Conservation (phyloP, 805 yeast genomes). For the Starmerella etchellsii region DNA sequence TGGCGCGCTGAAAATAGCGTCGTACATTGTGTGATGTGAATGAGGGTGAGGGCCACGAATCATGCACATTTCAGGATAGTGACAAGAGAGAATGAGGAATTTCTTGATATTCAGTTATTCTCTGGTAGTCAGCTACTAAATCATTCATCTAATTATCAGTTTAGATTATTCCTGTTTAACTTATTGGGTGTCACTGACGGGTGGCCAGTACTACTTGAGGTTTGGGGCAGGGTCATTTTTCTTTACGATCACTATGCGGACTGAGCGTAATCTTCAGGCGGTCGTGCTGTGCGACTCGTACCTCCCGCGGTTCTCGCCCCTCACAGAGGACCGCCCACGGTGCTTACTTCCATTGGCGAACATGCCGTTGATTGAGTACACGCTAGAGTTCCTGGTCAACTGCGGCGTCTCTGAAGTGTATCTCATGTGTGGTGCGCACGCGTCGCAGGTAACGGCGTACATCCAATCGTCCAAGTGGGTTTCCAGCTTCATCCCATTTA, state of each 20-base stretch:
- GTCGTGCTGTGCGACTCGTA: slow-evolving; percentile 89
- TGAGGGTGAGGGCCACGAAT: too few species aligned
- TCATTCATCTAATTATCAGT: too few species aligned
- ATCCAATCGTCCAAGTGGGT: slow-evolving; percentile 41
- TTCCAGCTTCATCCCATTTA: slow-evolving; percentile 56
- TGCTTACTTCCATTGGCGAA: slow-evolving; percentile 87
- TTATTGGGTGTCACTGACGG: too few species aligned
- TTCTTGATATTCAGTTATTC: too few species aligned
- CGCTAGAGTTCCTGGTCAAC: slow-evolving; percentile 82
- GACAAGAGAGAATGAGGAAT: too few species aligned
- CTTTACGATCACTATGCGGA: too few species aligned
- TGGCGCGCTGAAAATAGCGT: slow-evolving; percentile 87
- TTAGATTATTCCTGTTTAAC: too few species aligned
- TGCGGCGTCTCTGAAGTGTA: slow-evolving; percentile 85
- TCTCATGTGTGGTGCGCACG: slow-evolving; percentile 80
- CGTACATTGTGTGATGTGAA: too few species aligned
- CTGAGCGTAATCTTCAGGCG: slow-evolving; percentile 51
- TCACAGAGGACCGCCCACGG: slow-evolving; percentile 74
- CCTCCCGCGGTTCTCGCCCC: slow-evolving; percentile 83
- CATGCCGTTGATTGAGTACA: slow-evolving; percentile 87
- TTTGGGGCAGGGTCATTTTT: too few species aligned
- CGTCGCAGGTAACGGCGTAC: slow-evolving; percentile 74
- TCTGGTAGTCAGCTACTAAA: too few species aligned
- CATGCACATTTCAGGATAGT: too few species aligned
- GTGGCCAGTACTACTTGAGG: too few species aligned